Conservation (phyloP, 768 basidiomycete genomes). For the Lactarius indigo region DNA sequence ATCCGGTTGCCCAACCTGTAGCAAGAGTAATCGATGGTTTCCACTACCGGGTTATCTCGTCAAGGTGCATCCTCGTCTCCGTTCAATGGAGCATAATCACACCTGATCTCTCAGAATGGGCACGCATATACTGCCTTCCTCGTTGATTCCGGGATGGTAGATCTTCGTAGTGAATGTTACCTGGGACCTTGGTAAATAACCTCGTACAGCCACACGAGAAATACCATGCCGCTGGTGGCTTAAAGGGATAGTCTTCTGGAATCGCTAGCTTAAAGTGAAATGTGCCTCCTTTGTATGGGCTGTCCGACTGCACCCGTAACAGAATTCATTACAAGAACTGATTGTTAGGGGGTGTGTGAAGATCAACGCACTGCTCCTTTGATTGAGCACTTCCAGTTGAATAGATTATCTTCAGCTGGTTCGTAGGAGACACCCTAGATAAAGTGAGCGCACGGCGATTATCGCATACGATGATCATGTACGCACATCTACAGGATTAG, state of each 20-base stretch:
- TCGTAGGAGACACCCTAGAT: slow-evolving; percentile 59
- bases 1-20: slow-evolving; percentile 45
- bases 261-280: slow-evolving; percentile 72
- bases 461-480: background rate
- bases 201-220: background rate
- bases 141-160: slow-evolving; percentile 89
- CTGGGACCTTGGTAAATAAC: slow-evolving; percentile 36
- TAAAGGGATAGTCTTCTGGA: slow-evolving; percentile 84
- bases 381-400: slow-evolving; percentile 74
- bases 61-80: slow-evolving; percentile 1
- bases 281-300: slow-evolving; percentile 80
- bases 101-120: slow-evolving; percentile 83
- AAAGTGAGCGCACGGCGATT: slow-evolving; percentile 12
- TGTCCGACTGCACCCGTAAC: slow-evolving; percentile 49
- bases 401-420: slow-evolving; percentile 65
- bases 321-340: slow-evolving; percentile 12
- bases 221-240: slow-evolving; percentile 64
- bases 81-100: slow-evolving; percentile 27
- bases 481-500: slow-evolving; percentile 62
- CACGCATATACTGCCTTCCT: slow-evolving; percentile 82
- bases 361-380: slow-evolving; percentile 64
- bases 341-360: slow-evolving; percentile 12
- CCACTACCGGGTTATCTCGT: slow-evolving; percentile 51
- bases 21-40: slow-evolving; percentile 76
- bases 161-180: slow-evolving; percentile 83